Evolutionary conservation across 2,329 filamentous ascomycete species (phyloP).

Genomic region (Diaporthe batatas): DNA sequence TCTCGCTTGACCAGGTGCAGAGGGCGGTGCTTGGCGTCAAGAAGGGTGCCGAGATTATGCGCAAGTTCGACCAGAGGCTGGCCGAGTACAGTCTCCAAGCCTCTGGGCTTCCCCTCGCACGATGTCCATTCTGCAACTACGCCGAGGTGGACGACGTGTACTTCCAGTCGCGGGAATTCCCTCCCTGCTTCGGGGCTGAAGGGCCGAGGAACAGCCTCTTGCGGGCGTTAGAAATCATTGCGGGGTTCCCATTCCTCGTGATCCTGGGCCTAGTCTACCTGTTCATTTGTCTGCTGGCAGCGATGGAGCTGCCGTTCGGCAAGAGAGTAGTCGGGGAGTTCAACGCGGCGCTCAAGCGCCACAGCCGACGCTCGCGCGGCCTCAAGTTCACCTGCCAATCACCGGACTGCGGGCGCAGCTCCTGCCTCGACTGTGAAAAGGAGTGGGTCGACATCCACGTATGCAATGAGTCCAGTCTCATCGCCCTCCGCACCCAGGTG

Average conservation of each 20-base stretch:
- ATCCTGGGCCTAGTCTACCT: constrained; percentile 63
- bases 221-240: constrained; percentile 62
- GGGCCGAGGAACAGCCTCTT: constrained; percentile 63
- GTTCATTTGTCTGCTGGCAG: constrained; percentile 59
- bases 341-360: constrained; percentile 72
- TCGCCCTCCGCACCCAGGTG: constrained; percentile 87
- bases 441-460: constrained; percentile 90
- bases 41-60: constrained; percentile 78
- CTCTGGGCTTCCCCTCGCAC: constrained; percentile 80
- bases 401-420: constrained; percentile 75
- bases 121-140: constrained; percentile 92
- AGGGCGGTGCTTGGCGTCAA: constrained; percentile 79
- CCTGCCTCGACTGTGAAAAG: constrained; percentile 86
- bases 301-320: constrained; percentile 58
- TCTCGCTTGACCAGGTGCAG: constrained; percentile 77
- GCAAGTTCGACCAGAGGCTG: constrained; percentile 82
- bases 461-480: constrained; percentile 86
- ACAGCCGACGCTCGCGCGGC: constrained; percentile 78
- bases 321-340: constrained; percentile 62
- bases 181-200: constrained; percentile 69
- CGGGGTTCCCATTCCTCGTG: constrained; percentile 69
- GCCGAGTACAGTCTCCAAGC: constrained; percentile 81
- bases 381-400: constrained; percentile 83
- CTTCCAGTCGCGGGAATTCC: constrained; percentile 66
- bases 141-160: constrained; percentile 88